phyloP scores from a whole-genome alignment of 495 filamentous ascomycete genomes.

The Cercophora sp. region DNA sequence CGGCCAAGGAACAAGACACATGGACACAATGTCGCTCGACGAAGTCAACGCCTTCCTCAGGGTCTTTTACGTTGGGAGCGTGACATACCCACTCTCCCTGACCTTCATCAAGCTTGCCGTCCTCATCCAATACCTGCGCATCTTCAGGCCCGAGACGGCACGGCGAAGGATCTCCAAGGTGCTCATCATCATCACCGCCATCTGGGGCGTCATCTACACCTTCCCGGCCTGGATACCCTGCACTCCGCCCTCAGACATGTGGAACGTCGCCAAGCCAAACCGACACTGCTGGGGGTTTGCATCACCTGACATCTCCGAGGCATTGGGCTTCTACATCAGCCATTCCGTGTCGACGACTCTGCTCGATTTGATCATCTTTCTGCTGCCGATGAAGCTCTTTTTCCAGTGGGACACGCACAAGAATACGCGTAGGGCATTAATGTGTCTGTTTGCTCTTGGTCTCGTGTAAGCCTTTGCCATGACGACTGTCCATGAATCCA shows the following conservation, averaged over 20 bases:
- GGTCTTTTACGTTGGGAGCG: conserved; percentile 24
- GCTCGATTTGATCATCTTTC: conserved; percentile 25
- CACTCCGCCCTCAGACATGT: conserved; percentile 18
- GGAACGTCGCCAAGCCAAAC: conserved; percentile 10
- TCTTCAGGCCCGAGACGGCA: conserved; percentile 17
- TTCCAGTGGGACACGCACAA: conserved; percentile 13
- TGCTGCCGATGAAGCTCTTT: conserved; percentile 25
- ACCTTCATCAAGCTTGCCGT: conserved; percentile 31
- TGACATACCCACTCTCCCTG: conserved; percentile 19
- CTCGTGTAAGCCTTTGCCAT: background rate
- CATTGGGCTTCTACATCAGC: conserved; percentile 19
- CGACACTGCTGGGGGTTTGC: conserved; percentile 28
- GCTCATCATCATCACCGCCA: conserved; percentile 17
- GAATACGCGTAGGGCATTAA: background rate
- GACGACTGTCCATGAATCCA: no score
- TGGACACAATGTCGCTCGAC: background rate
- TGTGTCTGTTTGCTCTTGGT: background rate
- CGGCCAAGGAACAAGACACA: background rate
- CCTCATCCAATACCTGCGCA: conserved; percentile 30
- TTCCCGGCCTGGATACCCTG: conserved; percentile 25
- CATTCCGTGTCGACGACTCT: conserved; percentile 17
- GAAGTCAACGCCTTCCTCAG: conserved; percentile 3
- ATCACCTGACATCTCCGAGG: conserved; percentile 18
- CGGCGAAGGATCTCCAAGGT: conserved; percentile 12
- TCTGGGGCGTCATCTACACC: conserved; percentile 24